phyloP scores from a whole-genome alignment of 129 eudicot genomes.

The Tagetes patula region DNA sequence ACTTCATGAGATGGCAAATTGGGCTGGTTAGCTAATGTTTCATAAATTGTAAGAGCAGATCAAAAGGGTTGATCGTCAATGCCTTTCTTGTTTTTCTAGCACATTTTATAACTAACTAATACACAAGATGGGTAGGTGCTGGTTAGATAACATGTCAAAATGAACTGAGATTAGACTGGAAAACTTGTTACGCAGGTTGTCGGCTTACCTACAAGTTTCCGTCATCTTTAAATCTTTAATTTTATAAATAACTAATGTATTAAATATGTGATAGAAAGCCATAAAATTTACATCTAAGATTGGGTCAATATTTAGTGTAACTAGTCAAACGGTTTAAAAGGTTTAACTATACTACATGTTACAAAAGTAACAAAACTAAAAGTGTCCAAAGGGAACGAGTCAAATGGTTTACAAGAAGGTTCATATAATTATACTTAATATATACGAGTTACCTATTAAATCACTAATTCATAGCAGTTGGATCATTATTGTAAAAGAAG shows the following conservation, averaged over 20 bases:
- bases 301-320: background rate
- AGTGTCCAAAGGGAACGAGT: background rate
- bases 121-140: background rate
- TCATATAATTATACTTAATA: background rate
- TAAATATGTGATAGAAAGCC: background rate
- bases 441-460: background rate
- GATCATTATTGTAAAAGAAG: background rate
- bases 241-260: background rate
- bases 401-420: background rate
- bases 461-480: background rate
- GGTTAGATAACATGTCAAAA: background rate
- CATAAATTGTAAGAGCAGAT: background rate
- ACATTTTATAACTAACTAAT: background rate
- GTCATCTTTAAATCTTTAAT: background rate
- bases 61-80: background rate
- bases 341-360: background rate
- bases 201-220: background rate
- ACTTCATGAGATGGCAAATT: conserved; percentile 6
- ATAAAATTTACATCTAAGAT: background rate
- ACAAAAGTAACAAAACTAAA: background rate
- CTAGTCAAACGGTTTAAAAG: background rate
- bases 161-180: background rate
- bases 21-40: background rate
- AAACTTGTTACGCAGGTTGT: background rate
- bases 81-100: background rate